Evolutionary conservation across 2,329 filamentous ascomycete genomes (phyloP), one percentile per base, ranked within the genome.

Genomic region (Cladosporium sp.): DNA sequence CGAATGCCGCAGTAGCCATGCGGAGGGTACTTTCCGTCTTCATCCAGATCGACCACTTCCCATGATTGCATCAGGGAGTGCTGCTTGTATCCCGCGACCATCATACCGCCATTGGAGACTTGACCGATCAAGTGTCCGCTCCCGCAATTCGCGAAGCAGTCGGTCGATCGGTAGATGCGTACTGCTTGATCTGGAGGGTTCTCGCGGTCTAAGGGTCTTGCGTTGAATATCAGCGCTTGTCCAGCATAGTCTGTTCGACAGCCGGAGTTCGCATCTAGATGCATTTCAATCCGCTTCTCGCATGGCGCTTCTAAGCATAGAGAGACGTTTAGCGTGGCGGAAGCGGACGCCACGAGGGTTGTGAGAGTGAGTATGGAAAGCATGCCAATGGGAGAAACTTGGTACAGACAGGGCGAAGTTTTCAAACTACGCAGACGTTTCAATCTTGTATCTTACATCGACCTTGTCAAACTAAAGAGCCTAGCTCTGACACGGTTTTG

Each of bases 1-100:
- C 42, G 49, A 13, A 51, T 30, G n/a, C 49, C 49, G 22, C 49
- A 51, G 30, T 47, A 47, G 6, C 49, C 49, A 24, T 51, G 42
- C 9, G 49, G 42, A 8, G 15, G 19, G 27, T 47, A 51, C 3
- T 47, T 8, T 7, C 42, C 42, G 24, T 41, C 15, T 30, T 51
- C 36, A 24, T 47, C 43, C 34, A 51, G n/a, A 7, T 22, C 29
- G n/a, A 51, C 49, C 13, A 51, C 8, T 30, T 50, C 48, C 40
- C 43, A 32, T 3, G 48, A 50, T 32, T 43, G 48, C 40, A 44
- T 18, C 4, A 36, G 9, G 4, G 30, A 15, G n/a, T n/a, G n/a
- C n/a, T n/a, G n/a, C n/a, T n/a, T n/a, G n/a, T n/a, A n/a, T 4
- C 11, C 30, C 6, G 12, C 22, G 22, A 13, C 4, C 4, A 6